A percentile compares a stretch with the other conserved stretches of the same genome.
These are phyloP conservation scores for Piper betle DNA, from an alignment of 164 flowering plant genomes.

Conservation along the genomic window DNA sequence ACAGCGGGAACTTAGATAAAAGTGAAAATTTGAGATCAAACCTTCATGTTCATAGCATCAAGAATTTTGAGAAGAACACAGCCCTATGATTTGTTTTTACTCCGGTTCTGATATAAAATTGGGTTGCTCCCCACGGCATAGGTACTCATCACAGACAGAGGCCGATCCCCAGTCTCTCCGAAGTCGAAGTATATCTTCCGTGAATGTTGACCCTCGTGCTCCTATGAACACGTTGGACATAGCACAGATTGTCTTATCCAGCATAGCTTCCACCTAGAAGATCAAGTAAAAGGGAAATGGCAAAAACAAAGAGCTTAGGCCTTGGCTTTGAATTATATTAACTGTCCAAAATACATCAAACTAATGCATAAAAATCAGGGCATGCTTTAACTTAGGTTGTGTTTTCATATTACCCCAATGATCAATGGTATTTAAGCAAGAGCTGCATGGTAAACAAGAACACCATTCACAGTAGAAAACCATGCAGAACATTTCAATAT, in stretches of 20 bases:
- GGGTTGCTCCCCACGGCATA: conserved; percentile 73
- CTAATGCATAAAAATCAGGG: no score
- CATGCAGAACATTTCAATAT: no score
- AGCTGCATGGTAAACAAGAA: no score
- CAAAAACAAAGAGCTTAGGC: neutral
- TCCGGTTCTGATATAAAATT: conserved; percentile 67
- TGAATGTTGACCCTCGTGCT: conserved; percentile 86
- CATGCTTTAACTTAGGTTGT: no score
- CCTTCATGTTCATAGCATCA: neutral
- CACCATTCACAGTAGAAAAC: no score
- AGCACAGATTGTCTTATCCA: conserved; percentile 90
- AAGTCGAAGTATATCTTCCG: conserved; percentile 82
- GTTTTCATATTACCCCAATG: no score
- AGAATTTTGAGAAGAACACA: neutral
- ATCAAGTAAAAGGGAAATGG: conserved; percentile 3
- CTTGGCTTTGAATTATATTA: no score
- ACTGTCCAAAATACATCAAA: no score
- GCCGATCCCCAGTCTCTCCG: conserved; percentile 76
- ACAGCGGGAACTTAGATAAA: neutral
- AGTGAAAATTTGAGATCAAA: neutral
- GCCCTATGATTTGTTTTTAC: conserved; percentile 13
- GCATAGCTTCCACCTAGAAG: conserved; percentile 93
- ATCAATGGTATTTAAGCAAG: no score
- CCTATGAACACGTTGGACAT: conserved; percentile 80
- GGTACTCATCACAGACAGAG: conserved; percentile 79